phyloP scores from a whole-genome alignment of 2,329 filamentous ascomycete species.

The Ilyonectria robusta region DNA sequence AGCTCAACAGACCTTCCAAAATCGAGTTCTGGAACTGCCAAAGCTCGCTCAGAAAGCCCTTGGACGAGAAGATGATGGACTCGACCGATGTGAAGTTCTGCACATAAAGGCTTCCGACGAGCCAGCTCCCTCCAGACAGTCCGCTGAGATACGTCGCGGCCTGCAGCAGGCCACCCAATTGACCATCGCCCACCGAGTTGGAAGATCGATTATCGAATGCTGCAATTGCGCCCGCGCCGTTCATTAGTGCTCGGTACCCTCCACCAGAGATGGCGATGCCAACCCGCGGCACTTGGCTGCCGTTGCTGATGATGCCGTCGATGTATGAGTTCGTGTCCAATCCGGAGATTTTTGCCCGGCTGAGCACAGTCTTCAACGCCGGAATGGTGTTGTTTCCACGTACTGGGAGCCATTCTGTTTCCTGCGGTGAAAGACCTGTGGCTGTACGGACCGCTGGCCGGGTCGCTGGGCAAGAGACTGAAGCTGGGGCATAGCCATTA shows the following conservation, averaged over 20 bases:
- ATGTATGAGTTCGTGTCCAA: constrained; percentile 82
- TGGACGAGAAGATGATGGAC: constrained; percentile 36
- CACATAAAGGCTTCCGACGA: constrained; percentile 79
- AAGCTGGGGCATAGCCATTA: constrained; percentile 26
- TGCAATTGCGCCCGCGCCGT: constrained; percentile 80
- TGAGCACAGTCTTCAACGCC: constrained; percentile 79
- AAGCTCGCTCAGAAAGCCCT: constrained; percentile 33
- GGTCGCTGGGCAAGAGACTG: constrained; percentile 26
- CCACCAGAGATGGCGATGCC: constrained; percentile 83
- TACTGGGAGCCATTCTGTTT: constrained; percentile 71
- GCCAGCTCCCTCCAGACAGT: constrained; percentile 82
- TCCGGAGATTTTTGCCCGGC: constrained; percentile 75
- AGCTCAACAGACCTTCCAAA: constrained; percentile 48
- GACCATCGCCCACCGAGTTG: constrained; percentile 64
- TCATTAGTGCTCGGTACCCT: constrained; percentile 84
- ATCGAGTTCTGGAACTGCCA: constrained; percentile 39
- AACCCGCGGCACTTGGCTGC: constrained; percentile 65
- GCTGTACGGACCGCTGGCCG: constrained; percentile 22
- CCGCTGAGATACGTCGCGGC: constrained; percentile 81
- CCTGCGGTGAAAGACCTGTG: constrained; percentile 19
- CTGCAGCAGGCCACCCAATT: constrained; percentile 80
- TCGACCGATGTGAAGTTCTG: constrained; percentile 83
- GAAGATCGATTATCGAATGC: constrained; percentile 80
- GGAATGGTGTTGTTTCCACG: constrained; percentile 78
- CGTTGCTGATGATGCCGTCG: constrained; percentile 74